Base-by-base conservation (phyloP, 768 basidiomycete genomes). In the Calocera viscosa region DNA sequence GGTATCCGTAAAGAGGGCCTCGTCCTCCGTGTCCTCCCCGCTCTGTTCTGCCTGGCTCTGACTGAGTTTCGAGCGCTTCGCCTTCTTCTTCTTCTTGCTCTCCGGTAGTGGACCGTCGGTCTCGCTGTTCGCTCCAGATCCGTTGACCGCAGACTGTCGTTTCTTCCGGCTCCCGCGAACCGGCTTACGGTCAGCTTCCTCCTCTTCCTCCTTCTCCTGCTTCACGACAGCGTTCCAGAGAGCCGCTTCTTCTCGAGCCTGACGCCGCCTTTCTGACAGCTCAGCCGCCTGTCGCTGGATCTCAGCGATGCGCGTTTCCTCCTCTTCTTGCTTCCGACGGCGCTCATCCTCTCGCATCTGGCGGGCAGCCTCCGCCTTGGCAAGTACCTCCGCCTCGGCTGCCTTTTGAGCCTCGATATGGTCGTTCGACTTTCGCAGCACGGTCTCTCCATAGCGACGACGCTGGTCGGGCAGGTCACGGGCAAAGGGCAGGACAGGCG, bases 391-490 rank as follows among this genome's bases (percentile, higher is more conserved):
- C 0, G 77, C 79, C 74, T 94, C 93, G 71, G 84, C 82, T 66
- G 85, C 83, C 65, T 82, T 79, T 73, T 95, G 93, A 19, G 82
- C 79, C 2, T 82, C 76, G 26, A 92, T 78, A 72, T 95, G 92
- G 43, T 90, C 91, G 12, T 90, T 88, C 1, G 85, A 87, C 64
- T 86, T 86, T 66, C 90, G 82, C 65, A 95, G 74, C 81, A 98
- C 86, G 72, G 82, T 87, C 68, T 91, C 88, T 14, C 94, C 93
- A 72, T 97, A 99, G 74, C 89, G 88, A 40, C 86, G 82, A 49
- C 96, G 86, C 71, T 95, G 89, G 70, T 93, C 89, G 0, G 94
- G 92, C 53, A 97, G 82, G 63, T 95, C 93, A 11, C 83, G 81
- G 71, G 81, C 90, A 76, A 97, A 98, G 0, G 93, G 91, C 19